These are phyloP conservation scores for Vitis riparia DNA, from an alignment of 164 flowering plant species.

Conservation along the genomic window DNA sequence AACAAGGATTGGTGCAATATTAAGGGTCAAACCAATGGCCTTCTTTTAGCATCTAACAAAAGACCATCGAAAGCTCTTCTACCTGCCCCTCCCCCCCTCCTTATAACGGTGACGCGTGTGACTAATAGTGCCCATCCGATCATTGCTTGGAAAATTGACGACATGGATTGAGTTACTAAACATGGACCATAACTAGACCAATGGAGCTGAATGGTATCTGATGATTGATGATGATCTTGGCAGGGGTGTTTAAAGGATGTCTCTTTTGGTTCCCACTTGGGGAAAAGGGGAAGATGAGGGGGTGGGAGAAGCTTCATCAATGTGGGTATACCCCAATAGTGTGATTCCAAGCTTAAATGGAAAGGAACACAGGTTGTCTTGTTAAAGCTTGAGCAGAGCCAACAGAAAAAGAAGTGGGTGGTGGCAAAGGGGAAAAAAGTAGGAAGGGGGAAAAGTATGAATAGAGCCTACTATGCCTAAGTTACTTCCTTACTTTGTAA, in stretches of 20 bases:
- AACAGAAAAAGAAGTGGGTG: background rate
- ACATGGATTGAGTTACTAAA: background rate
- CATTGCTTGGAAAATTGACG: background rate
- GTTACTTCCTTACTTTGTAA: too few relatives aligned
- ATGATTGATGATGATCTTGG: background rate
- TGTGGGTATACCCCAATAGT: conserved; percentile 4
- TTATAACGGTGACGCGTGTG: background rate
- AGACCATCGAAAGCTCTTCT: conserved; percentile 6
- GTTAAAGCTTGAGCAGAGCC: conserved; percentile 12
- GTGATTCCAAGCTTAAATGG: conserved; percentile 30
- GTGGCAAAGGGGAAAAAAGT: background rate
- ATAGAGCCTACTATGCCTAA: too few relatives aligned
- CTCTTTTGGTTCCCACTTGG: conserved; percentile 13
- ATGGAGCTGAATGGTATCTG: background rate
- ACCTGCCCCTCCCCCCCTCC: background rate
- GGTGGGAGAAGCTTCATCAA: conserved; percentile 6
- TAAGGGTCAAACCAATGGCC: conserved; percentile 13
- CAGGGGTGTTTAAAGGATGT: conserved; percentile 7
- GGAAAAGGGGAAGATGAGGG: conserved; percentile 7
- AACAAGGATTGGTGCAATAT: conserved; percentile 5
- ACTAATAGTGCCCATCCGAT: background rate
- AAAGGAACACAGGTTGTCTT: conserved; percentile 21
- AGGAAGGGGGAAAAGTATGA: too few relatives aligned
- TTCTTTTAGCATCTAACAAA: conserved; percentile 15
- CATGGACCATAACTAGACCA: background rate